Evolutionary conservation across 1,284 basidiomycete species (phyloP), one percentile per base, ranked within the genome.

Genomic region (Termitomyces sp.): DNA sequence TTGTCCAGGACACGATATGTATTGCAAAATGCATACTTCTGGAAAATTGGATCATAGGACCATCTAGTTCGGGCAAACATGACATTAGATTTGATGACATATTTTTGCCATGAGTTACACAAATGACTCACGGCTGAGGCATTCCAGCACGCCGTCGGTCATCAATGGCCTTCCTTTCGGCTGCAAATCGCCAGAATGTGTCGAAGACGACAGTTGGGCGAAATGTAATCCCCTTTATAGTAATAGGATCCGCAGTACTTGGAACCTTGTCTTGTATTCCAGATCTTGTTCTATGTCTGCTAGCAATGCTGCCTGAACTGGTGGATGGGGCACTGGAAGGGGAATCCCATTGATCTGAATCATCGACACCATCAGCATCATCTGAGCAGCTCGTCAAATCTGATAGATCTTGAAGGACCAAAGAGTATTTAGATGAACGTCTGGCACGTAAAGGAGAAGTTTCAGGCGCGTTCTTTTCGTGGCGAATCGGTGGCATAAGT

Each of bases 1-100:
- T 76, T 76, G 64, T 86, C 84, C 21, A 81, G 70, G 1, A 83
- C 76, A 10, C 84, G 77, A 62, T 73, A 86, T 0, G 80, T 74
- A 58, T 84, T 84, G 67, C 82, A 84, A 57, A 86, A 86, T 48
- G 71, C 73, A 55, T 76, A 71, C 5, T 68, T 61, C 3, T 62
- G 66, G 18, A 86, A 68, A 28, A 81, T 74, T 1, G 62, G 62
- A 58, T 86, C 81, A 0, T 71, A 58, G 0, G 83, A 82, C 83
- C 83, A 85, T 33, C 81, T 83, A 31, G 33, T 50, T 18, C 46
- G 46, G 31, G 41, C 56, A 21, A 31, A 42, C 16, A 41, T 53
- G 44, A 56, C 30, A 56, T 52, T 43, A 49, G 50, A 42, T 49
- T 44, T 52, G 52, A 51, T 46, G 38, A 35, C 33, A 10, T 50